Evolutionary conservation across 805 yeast species (phyloP), one percentile per base, ranked within the genome.

Genomic region (Candida peoriensis): DNA sequence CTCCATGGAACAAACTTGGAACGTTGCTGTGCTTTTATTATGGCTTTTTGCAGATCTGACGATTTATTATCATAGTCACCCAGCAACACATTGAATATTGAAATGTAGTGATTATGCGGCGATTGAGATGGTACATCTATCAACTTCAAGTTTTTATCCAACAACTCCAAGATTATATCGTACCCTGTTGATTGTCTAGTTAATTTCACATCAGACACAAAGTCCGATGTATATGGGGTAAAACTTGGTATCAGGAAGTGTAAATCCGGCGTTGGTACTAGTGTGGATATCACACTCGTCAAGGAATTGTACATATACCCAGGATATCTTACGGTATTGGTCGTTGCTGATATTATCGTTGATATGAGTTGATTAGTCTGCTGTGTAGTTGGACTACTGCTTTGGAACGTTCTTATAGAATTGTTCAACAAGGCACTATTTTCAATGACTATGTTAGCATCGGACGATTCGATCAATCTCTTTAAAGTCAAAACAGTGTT

Each of bases 281-380:
- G 60, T 2, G 90, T 76, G 1, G 96, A 79, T 32, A 87, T 60
- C 13, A 93, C 76, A 32, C 94, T 81, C 25, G 88, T 84, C 46
- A 83, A 62, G 4, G 95, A 86, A 52, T 82, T 84, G 66, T 85
- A 89, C 74, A 88, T 81, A 61, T 87, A 87, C 31, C 93, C 80
- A 4, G 98, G 98, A 56, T 83, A 90, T 46, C 98, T 68, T 29
- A 93, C 61, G 0, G 97, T 84, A 41, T 90, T 85, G 3, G 97
- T 85, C 3, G 87, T 66, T 1, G 89, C 78, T 0, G 95, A 79
- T 68, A 88, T 74, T 8, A 86, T 87, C 8, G 88, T 78, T 0
- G 97, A 75, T 3, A 93, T 87, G 27, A 93, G 66, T 53, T 83
- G 86, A 61, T 93, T 93, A 2, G 90, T 77, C 37, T 88, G 89